Conservation (phyloP, 169 alveolate genomes). For the Babesia gibsoni region DNA sequence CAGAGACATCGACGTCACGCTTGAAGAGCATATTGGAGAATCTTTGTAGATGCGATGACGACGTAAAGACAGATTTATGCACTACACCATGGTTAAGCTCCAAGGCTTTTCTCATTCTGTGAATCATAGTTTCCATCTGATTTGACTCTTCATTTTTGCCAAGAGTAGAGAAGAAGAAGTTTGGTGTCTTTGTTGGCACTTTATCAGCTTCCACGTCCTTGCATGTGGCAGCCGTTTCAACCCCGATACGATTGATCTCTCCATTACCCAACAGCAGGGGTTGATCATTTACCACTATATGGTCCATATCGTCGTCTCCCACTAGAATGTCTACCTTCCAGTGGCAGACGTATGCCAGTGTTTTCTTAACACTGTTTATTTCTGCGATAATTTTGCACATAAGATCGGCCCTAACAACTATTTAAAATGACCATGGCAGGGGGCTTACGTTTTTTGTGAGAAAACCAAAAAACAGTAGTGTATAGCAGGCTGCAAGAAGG, state of each 20-base stretch:
- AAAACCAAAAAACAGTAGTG: conserved; percentile 30
- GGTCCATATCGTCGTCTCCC: conserved; percentile 5
- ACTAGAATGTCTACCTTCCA: conserved; percentile 25
- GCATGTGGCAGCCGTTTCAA: neutral
- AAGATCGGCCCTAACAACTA: neutral
- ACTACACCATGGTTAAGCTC: neutral
- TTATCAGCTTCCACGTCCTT: neutral
- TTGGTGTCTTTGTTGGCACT: too few species aligned
- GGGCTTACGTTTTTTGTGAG: conserved; percentile 24
- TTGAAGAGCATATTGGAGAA: conserved; percentile 13
- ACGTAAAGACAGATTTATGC: conserved; percentile 25
- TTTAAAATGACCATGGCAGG: too few species aligned
- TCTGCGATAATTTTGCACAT: neutral
- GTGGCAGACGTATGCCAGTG: conserved; percentile 33
- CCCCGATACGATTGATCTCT: conserved; percentile 34
- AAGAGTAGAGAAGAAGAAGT: conserved; percentile 19
- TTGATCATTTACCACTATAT: conserved; percentile 22
- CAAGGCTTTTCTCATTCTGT: neutral
- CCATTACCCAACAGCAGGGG: conserved; percentile 10
- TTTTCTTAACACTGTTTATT: neutral
- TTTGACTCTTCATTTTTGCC: neutral
- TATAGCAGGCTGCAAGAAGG: conserved; percentile 55
- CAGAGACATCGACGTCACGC: neutral
- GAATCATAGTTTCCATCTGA: neutral
- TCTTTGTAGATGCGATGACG: neutral